Conservation (phyloP, 176 grass and related monocot species). For the Pontederia paniculata region DNA sequence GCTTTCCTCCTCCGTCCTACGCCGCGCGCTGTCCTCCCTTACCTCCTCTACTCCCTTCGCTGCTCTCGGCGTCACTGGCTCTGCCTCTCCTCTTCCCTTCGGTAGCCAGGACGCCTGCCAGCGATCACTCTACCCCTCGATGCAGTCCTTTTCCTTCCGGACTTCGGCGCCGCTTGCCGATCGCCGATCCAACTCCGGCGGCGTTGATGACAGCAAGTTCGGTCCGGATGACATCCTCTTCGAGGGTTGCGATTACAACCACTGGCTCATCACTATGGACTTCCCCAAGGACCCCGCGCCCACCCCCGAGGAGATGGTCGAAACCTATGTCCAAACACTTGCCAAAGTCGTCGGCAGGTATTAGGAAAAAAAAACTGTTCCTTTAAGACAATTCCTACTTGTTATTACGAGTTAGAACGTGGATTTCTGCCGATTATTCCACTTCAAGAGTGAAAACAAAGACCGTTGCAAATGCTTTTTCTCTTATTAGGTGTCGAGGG, state of each 20-base stretch:
- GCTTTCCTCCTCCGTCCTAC: neutral
- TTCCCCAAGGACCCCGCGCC: slow-evolving; percentile 75
- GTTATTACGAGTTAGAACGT: neutral
- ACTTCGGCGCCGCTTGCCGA: slow-evolving; percentile 37
- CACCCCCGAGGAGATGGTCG: slow-evolving; percentile 83
- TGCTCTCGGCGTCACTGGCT: neutral
- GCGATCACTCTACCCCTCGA: neutral
- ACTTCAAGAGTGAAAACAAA: too few species aligned
- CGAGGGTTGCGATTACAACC: slow-evolving; percentile 93
- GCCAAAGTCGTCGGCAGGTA: slow-evolving; percentile 94
- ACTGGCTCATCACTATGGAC: slow-evolving; percentile 99
- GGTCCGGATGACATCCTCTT: slow-evolving; percentile 72
- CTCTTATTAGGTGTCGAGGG: too few species aligned
- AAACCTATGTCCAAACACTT: slow-evolving; percentile 81
- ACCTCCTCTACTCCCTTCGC: neutral
- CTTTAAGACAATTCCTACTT: neutral
- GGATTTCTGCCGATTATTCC: too few species aligned
- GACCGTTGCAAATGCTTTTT: too few species aligned
- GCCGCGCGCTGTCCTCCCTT: neutral
- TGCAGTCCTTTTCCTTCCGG: slow-evolving; percentile 31
- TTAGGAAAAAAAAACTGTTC: neutral
- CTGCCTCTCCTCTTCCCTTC: slow-evolving; percentile 4
- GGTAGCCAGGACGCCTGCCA: neutral
- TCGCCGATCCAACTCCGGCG: slow-evolving; percentile 19
- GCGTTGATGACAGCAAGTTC: slow-evolving; percentile 33